Evolutionary conservation across 2,329 filamentous ascomycete species (phyloP).

Genomic region (Colletotrichum chrysophilum): DNA sequence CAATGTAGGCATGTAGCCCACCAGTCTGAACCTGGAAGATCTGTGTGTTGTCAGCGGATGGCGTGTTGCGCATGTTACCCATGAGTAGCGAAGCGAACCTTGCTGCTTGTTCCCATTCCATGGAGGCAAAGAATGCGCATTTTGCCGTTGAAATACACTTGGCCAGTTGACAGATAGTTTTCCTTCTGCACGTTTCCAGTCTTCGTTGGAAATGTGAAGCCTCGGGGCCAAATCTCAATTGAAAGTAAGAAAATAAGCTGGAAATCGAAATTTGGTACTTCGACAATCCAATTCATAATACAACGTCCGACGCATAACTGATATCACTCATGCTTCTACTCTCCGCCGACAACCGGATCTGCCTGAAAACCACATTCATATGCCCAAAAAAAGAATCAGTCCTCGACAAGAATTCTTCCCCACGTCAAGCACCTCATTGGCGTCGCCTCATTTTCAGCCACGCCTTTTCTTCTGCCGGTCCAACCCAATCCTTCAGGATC

Average conservation of each 20-base stretch:
- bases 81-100: not conserved
- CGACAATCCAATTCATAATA: fast-evolving
- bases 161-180: not conserved
- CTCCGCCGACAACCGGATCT: not conserved
- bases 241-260: fast-evolving
- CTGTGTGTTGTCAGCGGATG: fast-evolving
- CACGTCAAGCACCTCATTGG: not conserved
- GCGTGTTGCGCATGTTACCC: not conserved
- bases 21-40: not conserved
- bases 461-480: not conserved
- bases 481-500: not conserved
- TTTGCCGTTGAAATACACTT: not conserved
- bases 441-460: not conserved
- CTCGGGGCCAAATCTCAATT: fast-evolving
- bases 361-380: not conserved
- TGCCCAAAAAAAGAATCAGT: not conserved
- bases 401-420: not conserved
- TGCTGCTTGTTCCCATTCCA: not conserved
- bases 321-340: not conserved
- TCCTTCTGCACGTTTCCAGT: not conserved
- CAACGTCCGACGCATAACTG: fast-evolving
- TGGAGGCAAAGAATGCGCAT: not conserved
- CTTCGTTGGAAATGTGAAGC: not conserved
- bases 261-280: not conserved
- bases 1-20: not conserved